Conservation (phyloP, 495 filamentous ascomycete genomes). For the Hypoxylon fragiforme region DNA sequence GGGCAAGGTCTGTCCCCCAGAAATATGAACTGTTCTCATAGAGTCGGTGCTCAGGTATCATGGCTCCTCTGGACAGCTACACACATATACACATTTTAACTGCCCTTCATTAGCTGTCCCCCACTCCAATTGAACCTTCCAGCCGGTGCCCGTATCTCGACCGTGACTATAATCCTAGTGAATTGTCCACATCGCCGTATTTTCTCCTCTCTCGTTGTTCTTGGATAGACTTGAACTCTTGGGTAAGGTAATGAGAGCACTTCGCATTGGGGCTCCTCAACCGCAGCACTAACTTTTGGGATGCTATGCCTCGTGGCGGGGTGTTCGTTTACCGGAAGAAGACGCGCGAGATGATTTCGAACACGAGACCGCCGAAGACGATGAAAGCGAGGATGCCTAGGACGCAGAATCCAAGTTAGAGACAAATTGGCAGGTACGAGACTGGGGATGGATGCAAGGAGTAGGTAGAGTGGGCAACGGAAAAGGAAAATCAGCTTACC, state of each 20-base stretch:
- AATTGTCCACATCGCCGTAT: constrained; percentile 2
- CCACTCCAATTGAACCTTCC: too few species aligned
- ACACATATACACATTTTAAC: constrained; percentile 12
- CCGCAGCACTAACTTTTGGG: not conserved
- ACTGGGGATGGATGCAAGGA: not conserved
- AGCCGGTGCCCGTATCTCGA: not conserved
- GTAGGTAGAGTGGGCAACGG: not conserved
- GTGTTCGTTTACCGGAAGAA: constrained; percentile 55
- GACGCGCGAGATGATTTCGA: constrained; percentile 77
- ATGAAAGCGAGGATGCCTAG: constrained; percentile 78
- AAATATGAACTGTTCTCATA: constrained; percentile 19
- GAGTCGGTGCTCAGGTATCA: constrained; percentile 29
- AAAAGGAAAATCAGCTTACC: constrained; percentile 63
- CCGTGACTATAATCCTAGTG: not conserved
- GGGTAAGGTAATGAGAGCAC: too few species aligned
- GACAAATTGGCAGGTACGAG: not conserved
- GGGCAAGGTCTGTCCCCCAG: constrained; percentile 7
- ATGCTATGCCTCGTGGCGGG: not conserved
- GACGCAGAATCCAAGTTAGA: not conserved
- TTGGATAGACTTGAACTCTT: not conserved
- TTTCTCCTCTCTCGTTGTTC: not conserved
- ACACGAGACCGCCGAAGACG: constrained; percentile 79
- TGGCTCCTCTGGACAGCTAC: constrained; percentile 12
- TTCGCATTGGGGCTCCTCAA: not conserved
- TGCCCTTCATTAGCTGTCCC: constrained; percentile 1